Conservation (phyloP, 352 stramenopile species). For the Peronospora belbahrii region DNA sequence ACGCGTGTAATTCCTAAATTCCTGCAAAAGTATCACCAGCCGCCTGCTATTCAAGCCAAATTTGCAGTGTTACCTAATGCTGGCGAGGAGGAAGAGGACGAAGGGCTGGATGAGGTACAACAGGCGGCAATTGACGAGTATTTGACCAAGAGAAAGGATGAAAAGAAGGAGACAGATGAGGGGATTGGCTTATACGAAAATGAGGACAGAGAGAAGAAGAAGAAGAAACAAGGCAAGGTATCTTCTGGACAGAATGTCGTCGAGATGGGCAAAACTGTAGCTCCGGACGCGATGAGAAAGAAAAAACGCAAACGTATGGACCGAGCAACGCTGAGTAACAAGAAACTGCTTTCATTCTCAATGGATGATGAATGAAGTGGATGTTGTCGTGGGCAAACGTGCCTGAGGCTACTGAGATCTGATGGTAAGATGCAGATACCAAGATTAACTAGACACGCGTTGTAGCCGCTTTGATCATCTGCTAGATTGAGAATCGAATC, state of each 20-base stretch:
- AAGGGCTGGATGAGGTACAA: slow-evolving; percentile 75
- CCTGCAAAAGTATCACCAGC: slow-evolving; percentile 64
- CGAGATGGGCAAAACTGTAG: slow-evolving; percentile 22
- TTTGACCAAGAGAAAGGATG: slow-evolving; percentile 43
- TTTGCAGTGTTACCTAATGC: slow-evolving; percentile 41
- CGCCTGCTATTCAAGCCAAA: slow-evolving; percentile 59
- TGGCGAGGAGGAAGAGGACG: slow-evolving; percentile 43
- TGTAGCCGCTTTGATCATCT: too few species aligned
- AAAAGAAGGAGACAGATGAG: slow-evolving; percentile 22
- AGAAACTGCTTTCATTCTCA: slow-evolving; percentile 76
- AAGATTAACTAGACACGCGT: too few species aligned
- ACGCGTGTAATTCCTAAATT: slow-evolving; percentile 82
- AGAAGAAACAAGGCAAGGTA: slow-evolving; percentile 21
- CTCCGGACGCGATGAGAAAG: slow-evolving; percentile 28
- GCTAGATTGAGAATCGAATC: too few species aligned
- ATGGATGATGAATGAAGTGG: slow-evolving; percentile 63
- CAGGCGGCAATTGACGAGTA: slow-evolving; percentile 68
- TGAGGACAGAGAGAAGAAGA: slow-evolving; percentile 4
- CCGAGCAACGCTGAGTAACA: slow-evolving; percentile 47
- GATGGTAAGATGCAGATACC: too few species aligned
- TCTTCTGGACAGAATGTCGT: slow-evolving; percentile 36
- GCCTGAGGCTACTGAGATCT: too few species aligned
- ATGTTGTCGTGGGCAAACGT: too few species aligned
- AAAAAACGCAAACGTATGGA: slow-evolving; percentile 50
- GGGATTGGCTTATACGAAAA: background rate